phyloP scores from a whole-genome alignment of 805 yeast genomes.

The Lipomyces japonicus region DNA sequence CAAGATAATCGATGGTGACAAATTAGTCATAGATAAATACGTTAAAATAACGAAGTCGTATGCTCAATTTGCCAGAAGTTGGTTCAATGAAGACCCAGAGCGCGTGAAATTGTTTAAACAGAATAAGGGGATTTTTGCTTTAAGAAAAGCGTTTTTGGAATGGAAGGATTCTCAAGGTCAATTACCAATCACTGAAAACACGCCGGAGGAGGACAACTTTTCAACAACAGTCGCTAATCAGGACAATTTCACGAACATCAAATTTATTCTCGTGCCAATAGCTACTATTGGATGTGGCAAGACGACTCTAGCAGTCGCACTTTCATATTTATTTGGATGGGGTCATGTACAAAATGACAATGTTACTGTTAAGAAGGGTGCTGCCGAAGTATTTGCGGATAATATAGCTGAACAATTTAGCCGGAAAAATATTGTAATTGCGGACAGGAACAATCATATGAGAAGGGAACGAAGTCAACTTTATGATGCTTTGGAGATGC shows the following conservation, averaged over 20 bases:
- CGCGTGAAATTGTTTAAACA: constrained; percentile 46
- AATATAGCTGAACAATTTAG: constrained; percentile 37
- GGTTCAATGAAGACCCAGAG: constrained; percentile 50
- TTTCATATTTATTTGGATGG: constrained; percentile 60
- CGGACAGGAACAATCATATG: constrained; percentile 83
- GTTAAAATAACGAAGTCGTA: constrained; percentile 62
- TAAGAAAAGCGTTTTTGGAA: constrained; percentile 63
- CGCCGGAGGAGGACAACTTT: neutral
- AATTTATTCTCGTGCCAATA: constrained; percentile 70
- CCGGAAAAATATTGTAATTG: constrained; percentile 51
- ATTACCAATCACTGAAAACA: neutral
- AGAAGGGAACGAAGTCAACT: constrained; percentile 64
- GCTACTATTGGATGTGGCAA: constrained; percentile 96
- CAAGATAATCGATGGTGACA: constrained; percentile 44
- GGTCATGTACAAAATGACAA: constrained; percentile 81
- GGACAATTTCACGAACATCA: constrained; percentile 36
- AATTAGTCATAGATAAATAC: constrained; percentile 47
- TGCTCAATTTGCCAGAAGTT: constrained; percentile 58
- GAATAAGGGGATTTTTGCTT: constrained; percentile 69
- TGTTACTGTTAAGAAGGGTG: constrained; percentile 41
- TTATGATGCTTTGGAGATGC: constrained; percentile 53
- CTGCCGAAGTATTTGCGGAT: constrained; percentile 27
- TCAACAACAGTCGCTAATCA: constrained; percentile 8
- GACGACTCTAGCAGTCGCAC: constrained; percentile 69
- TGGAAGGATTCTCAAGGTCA: constrained; percentile 25